phyloP scores from a whole-genome alignment of 768 basidiomycete species.

The Suillus decipiens region DNA sequence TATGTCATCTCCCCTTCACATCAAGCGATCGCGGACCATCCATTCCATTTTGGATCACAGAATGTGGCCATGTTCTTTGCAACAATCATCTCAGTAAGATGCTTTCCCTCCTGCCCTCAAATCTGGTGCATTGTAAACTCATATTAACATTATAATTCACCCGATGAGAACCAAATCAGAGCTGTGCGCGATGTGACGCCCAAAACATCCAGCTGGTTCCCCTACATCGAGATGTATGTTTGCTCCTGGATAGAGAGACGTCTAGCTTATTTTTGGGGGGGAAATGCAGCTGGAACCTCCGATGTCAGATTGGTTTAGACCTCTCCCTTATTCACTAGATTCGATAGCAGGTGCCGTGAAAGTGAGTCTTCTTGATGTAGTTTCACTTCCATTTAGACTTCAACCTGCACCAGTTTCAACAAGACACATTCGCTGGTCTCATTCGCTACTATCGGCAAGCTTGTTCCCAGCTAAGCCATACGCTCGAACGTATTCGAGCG shows the following conservation, averaged over 20 bases:
- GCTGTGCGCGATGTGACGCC: slow-evolving; percentile 68
- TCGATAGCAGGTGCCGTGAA: slow-evolving; percentile 65
- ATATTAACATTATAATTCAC: slow-evolving; percentile 5
- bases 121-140: slow-evolving; percentile 17
- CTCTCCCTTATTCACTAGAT: slow-evolving; percentile 63
- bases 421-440: slow-evolving; percentile 70
- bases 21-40: slow-evolving; percentile 52
- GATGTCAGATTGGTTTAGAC: slow-evolving; percentile 81
- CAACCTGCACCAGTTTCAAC: slow-evolving; percentile 64
- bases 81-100: slow-evolving; percentile 79
- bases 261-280: slow-evolving; percentile 7
- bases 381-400: neutral
- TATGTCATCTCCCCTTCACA: slow-evolving; percentile 69
- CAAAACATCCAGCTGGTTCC: slow-evolving; percentile 68
- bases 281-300: slow-evolving; percentile 69
- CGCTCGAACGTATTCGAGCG: slow-evolving; percentile 33
- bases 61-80: slow-evolving; percentile 86
- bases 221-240: slow-evolving; percentile 68
- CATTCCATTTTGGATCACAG: slow-evolving; percentile 86
- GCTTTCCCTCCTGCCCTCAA: neutral
- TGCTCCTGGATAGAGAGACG: neutral
- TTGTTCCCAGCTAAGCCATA: slow-evolving; percentile 45
- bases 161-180: slow-evolving; percentile 64
- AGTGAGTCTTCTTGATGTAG: slow-evolving; percentile 38
- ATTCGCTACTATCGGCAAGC: slow-evolving; percentile 63